phyloP scores from a whole-genome alignment of 2,329 filamentous ascomycete species.

The Pseudogymnoascus sp. region DNA sequence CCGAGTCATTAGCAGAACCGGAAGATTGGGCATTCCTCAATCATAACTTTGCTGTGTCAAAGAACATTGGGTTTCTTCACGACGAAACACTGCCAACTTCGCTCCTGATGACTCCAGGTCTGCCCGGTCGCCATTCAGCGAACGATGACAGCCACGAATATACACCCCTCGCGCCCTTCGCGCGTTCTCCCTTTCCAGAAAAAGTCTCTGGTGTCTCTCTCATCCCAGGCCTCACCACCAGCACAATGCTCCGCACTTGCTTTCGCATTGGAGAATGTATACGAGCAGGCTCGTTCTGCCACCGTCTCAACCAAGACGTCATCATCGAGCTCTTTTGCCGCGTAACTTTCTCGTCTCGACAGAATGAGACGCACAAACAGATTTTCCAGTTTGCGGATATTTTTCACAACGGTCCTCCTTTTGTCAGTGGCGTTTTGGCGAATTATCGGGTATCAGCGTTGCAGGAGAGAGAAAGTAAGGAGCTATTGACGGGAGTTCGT shows the following conservation, averaged over 20 bases:
- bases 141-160: constrained; percentile 25
- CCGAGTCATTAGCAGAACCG: not conserved
- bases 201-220: constrained; percentile 43
- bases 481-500: constrained; percentile 30
- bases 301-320: constrained; percentile 39
- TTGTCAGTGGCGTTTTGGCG: constrained; percentile 38
- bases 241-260: constrained; percentile 46
- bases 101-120: not conserved
- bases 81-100: not conserved
- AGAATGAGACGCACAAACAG: constrained; percentile 43
- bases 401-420: constrained; percentile 50
- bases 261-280: constrained; percentile 57
- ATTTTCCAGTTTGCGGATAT: constrained; percentile 58
- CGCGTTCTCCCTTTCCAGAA: constrained; percentile 42
- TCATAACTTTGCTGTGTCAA: not conserved
- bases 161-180: constrained; percentile 35
- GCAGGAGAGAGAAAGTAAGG: constrained; percentile 38
- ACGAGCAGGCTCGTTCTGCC: constrained; percentile 36
- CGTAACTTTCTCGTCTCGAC: constrained; percentile 49
- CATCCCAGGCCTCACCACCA: constrained; percentile 43
- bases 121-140: not conserved
- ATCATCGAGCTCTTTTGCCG: constrained; percentile 59
- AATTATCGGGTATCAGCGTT: constrained; percentile 39
- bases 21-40: constrained; percentile 23
- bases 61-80: not conserved